These are phyloP conservation scores for Cladosporium sp. DNA, from an alignment of 2,329 filamentous ascomycete genomes.

Conservation along the genomic window DNA sequence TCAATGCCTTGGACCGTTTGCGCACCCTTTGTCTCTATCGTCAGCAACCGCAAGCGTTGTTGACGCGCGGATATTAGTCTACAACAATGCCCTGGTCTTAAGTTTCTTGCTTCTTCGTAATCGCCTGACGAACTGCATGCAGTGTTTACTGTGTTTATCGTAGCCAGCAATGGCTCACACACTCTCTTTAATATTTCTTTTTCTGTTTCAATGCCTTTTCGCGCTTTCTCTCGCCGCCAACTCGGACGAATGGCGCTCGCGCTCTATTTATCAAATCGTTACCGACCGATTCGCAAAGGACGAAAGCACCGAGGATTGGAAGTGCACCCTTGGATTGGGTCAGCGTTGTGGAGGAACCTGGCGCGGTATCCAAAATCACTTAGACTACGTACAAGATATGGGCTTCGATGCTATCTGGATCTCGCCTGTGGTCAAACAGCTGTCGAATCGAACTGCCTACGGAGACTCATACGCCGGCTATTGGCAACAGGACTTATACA, in stretches of 20 bases:
- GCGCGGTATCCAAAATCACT: slow-evolving; percentile 39
- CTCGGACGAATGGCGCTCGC: slow-evolving; percentile 46
- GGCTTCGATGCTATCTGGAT: slow-evolving; percentile 43
- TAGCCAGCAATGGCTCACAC: not conserved
- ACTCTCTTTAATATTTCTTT: not conserved
- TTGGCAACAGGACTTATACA: slow-evolving; percentile 43
- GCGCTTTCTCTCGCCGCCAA: slow-evolving; percentile 17
- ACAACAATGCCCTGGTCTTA: not conserved
- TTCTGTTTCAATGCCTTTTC: slow-evolving; percentile 3
- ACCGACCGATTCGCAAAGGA: slow-evolving; percentile 53
- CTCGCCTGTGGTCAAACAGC: slow-evolving; percentile 40
- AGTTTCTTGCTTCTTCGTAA: not conserved
- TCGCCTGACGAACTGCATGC: not conserved
- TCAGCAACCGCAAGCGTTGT: not conserved
- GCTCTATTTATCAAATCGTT: slow-evolving; percentile 56
- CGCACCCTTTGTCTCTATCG: not conserved
- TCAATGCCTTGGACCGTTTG: not conserved
- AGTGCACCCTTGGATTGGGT: slow-evolving; percentile 36
- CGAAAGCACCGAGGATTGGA: slow-evolving; percentile 40
- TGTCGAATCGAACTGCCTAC: slow-evolving; percentile 33
- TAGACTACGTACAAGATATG: slow-evolving; percentile 50
- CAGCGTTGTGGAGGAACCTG: slow-evolving; percentile 48
- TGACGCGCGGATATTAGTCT: not conserved
- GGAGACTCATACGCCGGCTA: slow-evolving; percentile 47
- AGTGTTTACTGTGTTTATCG: not conserved